phyloP scores from a whole-genome alignment of 441 rosid species.

The Croton laevigatus region DNA sequence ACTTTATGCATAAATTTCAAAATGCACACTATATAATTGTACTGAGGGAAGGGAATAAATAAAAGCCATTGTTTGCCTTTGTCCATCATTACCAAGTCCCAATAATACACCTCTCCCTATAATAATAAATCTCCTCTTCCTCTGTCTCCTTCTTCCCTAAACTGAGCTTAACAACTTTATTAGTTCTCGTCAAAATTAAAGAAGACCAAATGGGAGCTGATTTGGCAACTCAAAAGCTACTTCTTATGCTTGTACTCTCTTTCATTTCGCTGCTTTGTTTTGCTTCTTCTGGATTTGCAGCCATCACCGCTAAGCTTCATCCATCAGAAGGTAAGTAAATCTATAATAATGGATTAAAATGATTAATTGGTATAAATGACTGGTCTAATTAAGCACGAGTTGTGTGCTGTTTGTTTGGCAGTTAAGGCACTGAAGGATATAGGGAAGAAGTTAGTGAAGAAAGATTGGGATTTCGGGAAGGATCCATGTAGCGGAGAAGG shows the following conservation, averaged over 20 bases:
- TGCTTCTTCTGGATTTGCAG: slow-evolving; percentile 29
- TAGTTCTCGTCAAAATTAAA: too few species aligned
- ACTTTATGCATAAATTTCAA: too few species aligned
- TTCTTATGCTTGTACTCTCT: slow-evolving; percentile 13
- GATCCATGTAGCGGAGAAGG: slow-evolving; percentile 81
- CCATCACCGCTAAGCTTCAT: slow-evolving; percentile 45
- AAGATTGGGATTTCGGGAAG: slow-evolving; percentile 60
- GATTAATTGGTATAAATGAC: not conserved
- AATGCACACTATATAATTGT: too few species aligned
- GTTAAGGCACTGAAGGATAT: slow-evolving; percentile 67
- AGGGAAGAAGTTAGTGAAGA: slow-evolving; percentile 62
- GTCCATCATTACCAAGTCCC: too few species aligned
- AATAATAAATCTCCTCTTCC: too few species aligned
- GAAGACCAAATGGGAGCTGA: slow-evolving; percentile 23
- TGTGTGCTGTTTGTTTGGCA: slow-evolving; percentile 24
- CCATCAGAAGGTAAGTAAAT: slow-evolving; percentile 42
- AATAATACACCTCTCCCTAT: too few species aligned
- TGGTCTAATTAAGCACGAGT: not conserved
- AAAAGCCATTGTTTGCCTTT: too few species aligned
- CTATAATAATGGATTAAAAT: not conserved
- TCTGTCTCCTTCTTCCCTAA: too few species aligned
- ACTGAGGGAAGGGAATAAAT: too few species aligned
- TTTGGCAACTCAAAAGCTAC: slow-evolving; percentile 24
- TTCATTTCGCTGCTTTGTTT: slow-evolving; percentile 24
- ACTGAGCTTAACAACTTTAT: too few species aligned